Base-by-base conservation (phyloP, 306 rosid genomes). In the Dryas alaskensis region DNA sequence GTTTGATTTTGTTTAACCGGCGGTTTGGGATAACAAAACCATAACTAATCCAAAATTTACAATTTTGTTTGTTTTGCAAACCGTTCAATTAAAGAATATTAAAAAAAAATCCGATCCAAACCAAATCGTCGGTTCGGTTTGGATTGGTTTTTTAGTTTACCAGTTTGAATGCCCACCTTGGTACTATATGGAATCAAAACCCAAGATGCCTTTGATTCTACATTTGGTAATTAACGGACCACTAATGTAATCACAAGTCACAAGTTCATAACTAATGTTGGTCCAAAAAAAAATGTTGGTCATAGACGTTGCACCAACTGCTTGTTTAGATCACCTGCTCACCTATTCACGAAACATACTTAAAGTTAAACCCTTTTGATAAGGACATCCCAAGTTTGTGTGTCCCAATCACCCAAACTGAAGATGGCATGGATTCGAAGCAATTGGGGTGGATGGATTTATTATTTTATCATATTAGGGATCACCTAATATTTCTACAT, bases 271-370 rank as follows among this genome's bases (percentile, higher is more conserved):
- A 75, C 79, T 48, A 58, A 45, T 46, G 46, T 58, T 39, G 69
- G 16, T 43, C 7, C 37, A 2, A 1, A 31, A 31, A 31, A 31
- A 31, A 0, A 31, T 1, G 37, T 31, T 31, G 69, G 16, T 43
- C 7, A 16, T 48, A 7, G 79, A 76, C 74, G 43, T 47, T 76
- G 60, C 68, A 76, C 74, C 79, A 45, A 76, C 73, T 37, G 10
- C n/a, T 19, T 39, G 79, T 67, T 54, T 37, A 37, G 79, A 67
- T 67, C 65, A 67, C 67, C 73, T 67, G 79, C 68, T 46, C 63
- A 71, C 54, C 75, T 57, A 44, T 27, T 14, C 17, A 47, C 2
- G 42, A 47, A 40, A 16, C 55, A 51, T 51, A 3, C 49, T 40
- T 42, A 12, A 4, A 22, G 50, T 1, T 39, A 61, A 62, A 14